A percentile compares a stretch with the other conserved stretches of the same genome.
These are phyloP conservation scores for Maudiozyma humilis DNA, from an alignment of 1,139 yeast species.

Conservation along the genomic window DNA sequence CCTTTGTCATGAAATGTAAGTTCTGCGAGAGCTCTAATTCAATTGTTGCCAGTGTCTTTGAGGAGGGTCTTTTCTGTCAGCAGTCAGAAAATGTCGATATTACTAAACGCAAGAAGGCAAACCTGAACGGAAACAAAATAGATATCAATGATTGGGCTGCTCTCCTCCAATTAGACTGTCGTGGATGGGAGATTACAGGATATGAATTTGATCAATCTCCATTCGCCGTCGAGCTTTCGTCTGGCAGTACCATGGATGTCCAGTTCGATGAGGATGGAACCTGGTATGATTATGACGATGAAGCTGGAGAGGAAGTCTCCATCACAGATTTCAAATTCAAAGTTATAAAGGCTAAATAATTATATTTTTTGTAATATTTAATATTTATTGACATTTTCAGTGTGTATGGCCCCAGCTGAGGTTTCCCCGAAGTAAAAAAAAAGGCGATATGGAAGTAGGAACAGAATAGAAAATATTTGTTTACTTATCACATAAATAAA, in stretches of 20 bases:
- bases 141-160: slow-evolving; percentile 35
- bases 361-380: neutral
- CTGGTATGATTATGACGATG: slow-evolving; percentile 94
- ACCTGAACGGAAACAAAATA: slow-evolving; percentile 21
- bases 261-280: slow-evolving; percentile 65
- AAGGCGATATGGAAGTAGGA: neutral
- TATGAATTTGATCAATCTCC: slow-evolving; percentile 45
- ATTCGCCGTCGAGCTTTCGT: slow-evolving; percentile 19
- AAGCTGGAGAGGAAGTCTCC: slow-evolving; percentile 71
- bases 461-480: neutral
- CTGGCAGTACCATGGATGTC: slow-evolving; percentile 37
- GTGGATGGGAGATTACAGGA: slow-evolving; percentile 71
- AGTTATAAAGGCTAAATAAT: slow-evolving; percentile 32
- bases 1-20: slow-evolving; percentile 67
- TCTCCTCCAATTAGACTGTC: slow-evolving; percentile 65
- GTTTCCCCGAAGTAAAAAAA: neutral
- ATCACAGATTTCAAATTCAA: slow-evolving; percentile 66
- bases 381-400: neutral
- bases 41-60: slow-evolving; percentile 21
- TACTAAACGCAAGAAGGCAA: slow-evolving; percentile 23
- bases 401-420: neutral
- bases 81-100: slow-evolving; percentile 15
- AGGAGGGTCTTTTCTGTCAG: slow-evolving; percentile 33
- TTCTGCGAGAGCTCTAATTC: slow-evolving; percentile 31
- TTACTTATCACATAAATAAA: neutral